These are phyloP conservation scores for Dendrobium nobile DNA, from an alignment of 106 monocot species.

Conservation along the genomic window DNA sequence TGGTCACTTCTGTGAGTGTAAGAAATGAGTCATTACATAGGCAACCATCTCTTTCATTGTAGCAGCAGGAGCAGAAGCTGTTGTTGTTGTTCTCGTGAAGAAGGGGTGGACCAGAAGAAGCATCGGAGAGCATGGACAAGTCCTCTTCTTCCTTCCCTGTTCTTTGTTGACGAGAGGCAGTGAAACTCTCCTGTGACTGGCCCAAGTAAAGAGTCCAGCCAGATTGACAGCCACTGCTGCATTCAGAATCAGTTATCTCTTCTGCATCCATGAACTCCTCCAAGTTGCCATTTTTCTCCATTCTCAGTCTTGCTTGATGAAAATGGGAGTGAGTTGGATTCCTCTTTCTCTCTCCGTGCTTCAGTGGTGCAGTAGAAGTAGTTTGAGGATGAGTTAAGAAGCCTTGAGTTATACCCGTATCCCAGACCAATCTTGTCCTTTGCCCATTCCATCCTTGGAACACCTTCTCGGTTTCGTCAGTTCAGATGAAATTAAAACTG, in stretches of 20 bases:
- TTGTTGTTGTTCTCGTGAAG: conserved; percentile 1
- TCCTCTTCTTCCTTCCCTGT: conserved; percentile 52
- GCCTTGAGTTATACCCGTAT: conserved; percentile 31
- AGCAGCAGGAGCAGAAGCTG: neutral
- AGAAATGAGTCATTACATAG: conserved; percentile 9
- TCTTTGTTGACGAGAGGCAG: neutral
- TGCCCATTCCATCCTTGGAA: conserved; percentile 18
- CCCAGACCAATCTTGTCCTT: conserved; percentile 46
- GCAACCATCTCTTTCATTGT: neutral
- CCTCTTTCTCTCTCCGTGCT: too few relatives aligned
- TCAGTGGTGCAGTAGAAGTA: too few relatives aligned
- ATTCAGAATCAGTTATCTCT: conserved; percentile 30
- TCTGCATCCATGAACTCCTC: conserved; percentile 14
- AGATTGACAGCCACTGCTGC: conserved; percentile 83
- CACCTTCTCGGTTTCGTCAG: neutral
- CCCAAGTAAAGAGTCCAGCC: conserved; percentile 91
- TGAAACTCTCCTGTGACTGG: conserved; percentile 17
- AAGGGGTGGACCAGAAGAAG: conserved; percentile 86
- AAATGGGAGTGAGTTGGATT: neutral
- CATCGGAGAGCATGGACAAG: conserved; percentile 92
- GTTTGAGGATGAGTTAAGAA: neutral
- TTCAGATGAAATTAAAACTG: conserved; percentile 36
- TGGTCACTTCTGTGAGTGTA: neutral
- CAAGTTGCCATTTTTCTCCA: neutral
- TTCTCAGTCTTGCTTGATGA: conserved; percentile 5